A percentile compares a stretch with the other conserved stretches of the same genome.
Evolutionary conservation across 768 basidiomycete species (phyloP).

Genomic region (Serendipita sp.): DNA sequence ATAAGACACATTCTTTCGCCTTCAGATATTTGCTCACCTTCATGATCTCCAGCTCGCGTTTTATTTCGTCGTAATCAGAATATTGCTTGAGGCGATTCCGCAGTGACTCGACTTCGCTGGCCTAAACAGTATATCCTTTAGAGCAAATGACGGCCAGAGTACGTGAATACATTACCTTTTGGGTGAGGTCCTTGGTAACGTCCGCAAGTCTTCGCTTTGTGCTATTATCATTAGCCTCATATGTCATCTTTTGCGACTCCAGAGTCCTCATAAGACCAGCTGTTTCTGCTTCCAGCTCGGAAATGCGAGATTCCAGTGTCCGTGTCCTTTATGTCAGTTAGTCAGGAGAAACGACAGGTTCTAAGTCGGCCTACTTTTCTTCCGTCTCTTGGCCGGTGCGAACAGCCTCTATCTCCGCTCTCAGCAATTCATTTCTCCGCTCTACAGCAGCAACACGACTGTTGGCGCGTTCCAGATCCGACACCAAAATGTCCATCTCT

Average conservation of each 20-base stretch:
- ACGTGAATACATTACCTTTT: slow-evolving; percentile 23
- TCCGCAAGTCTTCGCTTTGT: slow-evolving; percentile 45
- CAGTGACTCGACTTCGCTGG: slow-evolving; percentile 50
- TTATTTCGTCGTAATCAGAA: slow-evolving; percentile 89
- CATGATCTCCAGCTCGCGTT: slow-evolving; percentile 96
- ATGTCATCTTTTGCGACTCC: slow-evolving; percentile 39
- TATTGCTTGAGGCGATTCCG: slow-evolving; percentile 55
- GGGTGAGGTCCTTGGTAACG: slow-evolving; percentile 34
- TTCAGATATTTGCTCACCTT: slow-evolving; percentile 40
- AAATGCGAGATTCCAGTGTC: slow-evolving; percentile 53
- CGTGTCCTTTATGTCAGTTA: slow-evolving; percentile 14
- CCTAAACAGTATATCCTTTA: slow-evolving; percentile 20
- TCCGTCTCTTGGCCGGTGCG: slow-evolving; percentile 61
- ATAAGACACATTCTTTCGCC: neutral
- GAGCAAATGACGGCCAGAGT: neutral
- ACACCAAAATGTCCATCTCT: slow-evolving; percentile 88
- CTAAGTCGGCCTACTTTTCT: slow-evolving; percentile 37
- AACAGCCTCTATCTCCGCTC: slow-evolving; percentile 86
- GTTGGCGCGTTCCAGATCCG: slow-evolving; percentile 90
- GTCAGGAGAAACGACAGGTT: neutral
- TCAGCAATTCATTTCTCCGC: slow-evolving; percentile 86
- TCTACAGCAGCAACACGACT: slow-evolving; percentile 84
- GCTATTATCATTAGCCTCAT: slow-evolving; percentile 30
- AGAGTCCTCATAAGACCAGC: slow-evolving; percentile 51
- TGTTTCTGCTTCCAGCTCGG: slow-evolving; percentile 61